Conservation (phyloP, 192 early-diverging fungal genomes). For the Cetraspora pellucida region DNA sequence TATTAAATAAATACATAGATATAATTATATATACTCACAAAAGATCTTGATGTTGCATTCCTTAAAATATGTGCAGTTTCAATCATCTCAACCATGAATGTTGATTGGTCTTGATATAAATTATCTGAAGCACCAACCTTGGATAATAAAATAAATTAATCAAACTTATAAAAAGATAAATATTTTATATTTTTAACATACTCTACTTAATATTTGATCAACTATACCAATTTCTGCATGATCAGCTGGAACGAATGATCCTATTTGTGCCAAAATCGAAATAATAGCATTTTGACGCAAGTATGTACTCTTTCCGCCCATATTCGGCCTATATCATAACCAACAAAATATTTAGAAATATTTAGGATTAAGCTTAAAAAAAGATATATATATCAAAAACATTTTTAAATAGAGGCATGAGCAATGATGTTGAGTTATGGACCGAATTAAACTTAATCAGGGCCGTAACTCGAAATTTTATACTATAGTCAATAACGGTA, state of each 20-base stretch:
- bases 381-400: too few species aligned
- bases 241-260: conserved; percentile 54
- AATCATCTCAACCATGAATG: conserved; percentile 59
- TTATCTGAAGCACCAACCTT: conserved; percentile 59
- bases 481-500: conserved; percentile 15
- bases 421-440: background rate
- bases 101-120: conserved; percentile 52
- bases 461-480: background rate
- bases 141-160: background rate
- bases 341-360: background rate
- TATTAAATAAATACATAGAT: too few species aligned
- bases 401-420: too few species aligned
- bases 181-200: conserved; percentile 25
- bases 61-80: conserved; percentile 52
- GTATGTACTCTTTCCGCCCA: conserved; percentile 60
- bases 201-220: conserved; percentile 55
- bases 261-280: conserved; percentile 55
- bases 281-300: conserved; percentile 56
- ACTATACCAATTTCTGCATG: conserved; percentile 48
- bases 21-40: conserved; percentile 31
- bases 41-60: conserved; percentile 46
- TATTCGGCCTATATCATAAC: conserved; percentile 47
- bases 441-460: background rate
- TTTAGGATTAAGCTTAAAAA: too few species aligned
- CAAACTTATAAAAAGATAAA: background rate